Base-by-base conservation (phyloP, 768 basidiomycete genomes). In the Holtermannia corniformis region DNA sequence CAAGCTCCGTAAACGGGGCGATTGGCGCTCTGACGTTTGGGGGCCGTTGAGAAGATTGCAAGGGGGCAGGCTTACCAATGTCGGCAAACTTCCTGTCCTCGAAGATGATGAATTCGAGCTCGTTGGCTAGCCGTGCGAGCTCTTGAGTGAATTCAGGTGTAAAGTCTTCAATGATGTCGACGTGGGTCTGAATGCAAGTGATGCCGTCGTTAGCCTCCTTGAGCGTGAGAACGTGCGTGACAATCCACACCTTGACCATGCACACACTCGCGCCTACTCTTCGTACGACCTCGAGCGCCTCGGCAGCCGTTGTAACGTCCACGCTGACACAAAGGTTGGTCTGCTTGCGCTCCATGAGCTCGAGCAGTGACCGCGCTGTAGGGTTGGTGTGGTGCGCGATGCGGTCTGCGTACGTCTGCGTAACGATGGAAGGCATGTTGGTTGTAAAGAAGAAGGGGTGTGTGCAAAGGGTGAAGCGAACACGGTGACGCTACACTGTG, bases 61-160 rank as follows among this genome's bases (percentile, higher is more conserved):
- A n/a, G n/a, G n/a, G n/a, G n/a, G n/a, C n/a, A n/a, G n/a, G n/a
- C 79, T 63, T 57, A 91, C 93, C 93, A 49, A 99, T 97, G 72
- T 99, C 95, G 3, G 95, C 93, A 64, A 99, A 99, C 73, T 99
- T 99, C 59, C 95, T 79, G 76, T 99, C 95, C 75, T 97, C 95
- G 62, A 97, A 99, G 62, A 96, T 91, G 49, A 93, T 72, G 75
- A 97, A 99, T 65, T 95, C 88, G 58, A 95, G 82, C 68, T 86
- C 84, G 44, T 73, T 65, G 65, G 84, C 83, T 5, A 97, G 80
- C 28, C 77, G 76, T 55, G 81, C 78, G 41, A 99, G 77, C 42
- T 78, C 76, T 41, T 81, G 76, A 51, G 92, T 80, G 44, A 96
- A 73, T 5, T 78, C 78, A 10, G 75, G 72, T 43, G 90, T 81